Conservation (phyloP, 2,329 filamentous ascomycete genomes). For the Diaporthe destruens region DNA sequence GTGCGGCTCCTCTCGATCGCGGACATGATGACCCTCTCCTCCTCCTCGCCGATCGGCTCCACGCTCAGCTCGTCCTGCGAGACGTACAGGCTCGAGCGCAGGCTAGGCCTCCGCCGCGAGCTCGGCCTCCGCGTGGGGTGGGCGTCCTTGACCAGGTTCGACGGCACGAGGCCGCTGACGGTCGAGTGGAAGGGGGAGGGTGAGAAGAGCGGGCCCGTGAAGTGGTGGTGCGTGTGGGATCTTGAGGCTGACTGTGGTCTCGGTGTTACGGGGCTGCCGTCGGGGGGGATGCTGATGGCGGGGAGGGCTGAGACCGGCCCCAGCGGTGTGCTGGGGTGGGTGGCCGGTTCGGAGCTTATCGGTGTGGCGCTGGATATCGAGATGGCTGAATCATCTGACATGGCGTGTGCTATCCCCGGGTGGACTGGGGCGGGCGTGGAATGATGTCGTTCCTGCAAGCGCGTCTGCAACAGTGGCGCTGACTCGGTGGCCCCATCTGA, state of each 20-base stretch:
- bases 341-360: slow-evolving; percentile 49
- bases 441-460: slow-evolving; percentile 56
- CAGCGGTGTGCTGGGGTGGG: slow-evolving; percentile 45
- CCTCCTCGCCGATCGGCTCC: slow-evolving; percentile 39
- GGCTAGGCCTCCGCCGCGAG: slow-evolving; percentile 61
- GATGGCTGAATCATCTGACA: slow-evolving; percentile 54
- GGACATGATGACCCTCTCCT: slow-evolving; percentile 41
- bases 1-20: slow-evolving; percentile 40
- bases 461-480: slow-evolving; percentile 57
- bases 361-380: slow-evolving; percentile 46
- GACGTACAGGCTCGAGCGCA: slow-evolving; percentile 68
- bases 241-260: slow-evolving; percentile 50
- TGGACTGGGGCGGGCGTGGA: slow-evolving; percentile 47
- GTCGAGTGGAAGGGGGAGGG: slow-evolving; percentile 72
- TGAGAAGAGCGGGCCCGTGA: slow-evolving; percentile 65
- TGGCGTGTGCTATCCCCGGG: slow-evolving; percentile 52
- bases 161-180: slow-evolving; percentile 69
- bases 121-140: slow-evolving; percentile 55
- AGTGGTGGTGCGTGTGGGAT: slow-evolving; percentile 53
- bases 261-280: slow-evolving; percentile 47
- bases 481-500: slow-evolving; percentile 50
- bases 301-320: slow-evolving; percentile 3
- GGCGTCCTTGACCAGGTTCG: slow-evolving; percentile 63
- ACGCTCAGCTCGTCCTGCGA: slow-evolving; percentile 57
- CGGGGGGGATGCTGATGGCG: slow-evolving; percentile 27